These are phyloP conservation scores for Staphylotrichum tortipilum DNA, from an alignment of 495 filamentous ascomycete genomes.

Conservation along the genomic window DNA sequence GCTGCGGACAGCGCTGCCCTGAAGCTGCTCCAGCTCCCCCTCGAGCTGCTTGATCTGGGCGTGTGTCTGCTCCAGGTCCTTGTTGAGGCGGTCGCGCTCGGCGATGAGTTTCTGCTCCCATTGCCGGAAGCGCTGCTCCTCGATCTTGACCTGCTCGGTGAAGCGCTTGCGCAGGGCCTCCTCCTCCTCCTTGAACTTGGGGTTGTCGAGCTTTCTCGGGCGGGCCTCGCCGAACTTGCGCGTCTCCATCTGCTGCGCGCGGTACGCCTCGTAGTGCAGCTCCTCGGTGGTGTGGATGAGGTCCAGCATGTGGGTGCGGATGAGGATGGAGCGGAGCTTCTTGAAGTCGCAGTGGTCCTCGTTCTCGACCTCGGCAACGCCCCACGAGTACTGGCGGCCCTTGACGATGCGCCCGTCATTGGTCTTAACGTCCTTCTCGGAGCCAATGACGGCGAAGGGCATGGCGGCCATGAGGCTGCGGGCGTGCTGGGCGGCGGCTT, in stretches of 20 bases:
- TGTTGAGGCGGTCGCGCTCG: constrained; percentile 96
- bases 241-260: constrained; percentile 98
- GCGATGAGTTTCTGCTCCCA: constrained; percentile 99
- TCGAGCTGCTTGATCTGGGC: constrained; percentile 96
- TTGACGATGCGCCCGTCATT: constrained; percentile 92
- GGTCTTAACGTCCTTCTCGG: constrained; percentile 98
- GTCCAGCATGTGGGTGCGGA: constrained; percentile 99
- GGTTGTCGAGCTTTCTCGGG: constrained; percentile 96
- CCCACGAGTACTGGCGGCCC: constrained; percentile 98
- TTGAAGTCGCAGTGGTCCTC: constrained; percentile 99
- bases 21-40: constrained; percentile 83
- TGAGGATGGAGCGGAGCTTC: constrained; percentile 97
- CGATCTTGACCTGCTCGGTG: constrained; percentile 99
- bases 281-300: constrained; percentile 99
- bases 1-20: constrained; percentile 85
- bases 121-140: constrained; percentile 95
- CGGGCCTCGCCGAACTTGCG: constrained; percentile 97
- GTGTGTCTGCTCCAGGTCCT: constrained; percentile 95
- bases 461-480: constrained; percentile 90
- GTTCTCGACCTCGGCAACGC: constrained; percentile 98
- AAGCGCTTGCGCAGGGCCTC: constrained; percentile 96
- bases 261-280: constrained; percentile 97
- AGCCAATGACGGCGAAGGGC: constrained; percentile 98
- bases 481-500: constrained; percentile 87
- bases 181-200: constrained; percentile 99